Evolutionary conservation across 345 rosid species (phyloP).

Genomic region (thale cress (Arabidopsis thaliana)): DNA sequence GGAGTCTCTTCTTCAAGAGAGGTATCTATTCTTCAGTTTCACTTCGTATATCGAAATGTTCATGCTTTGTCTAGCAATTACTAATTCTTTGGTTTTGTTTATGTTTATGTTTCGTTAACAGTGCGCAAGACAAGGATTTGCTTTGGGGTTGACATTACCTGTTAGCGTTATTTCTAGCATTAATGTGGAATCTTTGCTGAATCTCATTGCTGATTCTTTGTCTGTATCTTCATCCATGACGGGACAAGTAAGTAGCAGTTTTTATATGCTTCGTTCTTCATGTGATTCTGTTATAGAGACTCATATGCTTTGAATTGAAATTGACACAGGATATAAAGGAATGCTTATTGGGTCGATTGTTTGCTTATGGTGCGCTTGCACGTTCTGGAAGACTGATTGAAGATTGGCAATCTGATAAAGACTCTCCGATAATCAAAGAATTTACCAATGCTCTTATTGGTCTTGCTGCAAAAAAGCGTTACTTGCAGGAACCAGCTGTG

Average conservation of each 20-base stretch:
- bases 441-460: constrained; percentile 63
- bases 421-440: constrained; percentile 62
- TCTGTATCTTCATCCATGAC: constrained; percentile 91
- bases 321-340: constrained; percentile 78
- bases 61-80: not conserved
- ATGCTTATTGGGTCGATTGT: constrained; percentile 87
- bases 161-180: constrained; percentile 61
- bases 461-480: constrained; percentile 77
- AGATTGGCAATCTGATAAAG: constrained; percentile 66
- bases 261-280: not conserved
- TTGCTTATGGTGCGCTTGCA: constrained; percentile 87
- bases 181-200: constrained; percentile 70
- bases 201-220: constrained; percentile 66
- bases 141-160: constrained; percentile 77
- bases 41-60: not conserved
- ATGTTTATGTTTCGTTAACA: constrained; percentile 45
- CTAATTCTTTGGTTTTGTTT: not conserved
- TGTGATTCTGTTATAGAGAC: constrained; percentile 1
- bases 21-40: constrained; percentile 50
- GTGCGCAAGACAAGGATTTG: constrained; percentile 98
- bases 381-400: constrained; percentile 71
- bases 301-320: constrained; percentile 29
- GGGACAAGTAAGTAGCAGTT: constrained; percentile 74
- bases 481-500: constrained; percentile 93
- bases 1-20: constrained; percentile 97